A percentile compares a stretch with the other conserved stretches of the same genome.
Evolutionary conservation across 139 green algal genomes (phyloP).

Genomic region (Astrephomene gubernaculifera): DNA sequence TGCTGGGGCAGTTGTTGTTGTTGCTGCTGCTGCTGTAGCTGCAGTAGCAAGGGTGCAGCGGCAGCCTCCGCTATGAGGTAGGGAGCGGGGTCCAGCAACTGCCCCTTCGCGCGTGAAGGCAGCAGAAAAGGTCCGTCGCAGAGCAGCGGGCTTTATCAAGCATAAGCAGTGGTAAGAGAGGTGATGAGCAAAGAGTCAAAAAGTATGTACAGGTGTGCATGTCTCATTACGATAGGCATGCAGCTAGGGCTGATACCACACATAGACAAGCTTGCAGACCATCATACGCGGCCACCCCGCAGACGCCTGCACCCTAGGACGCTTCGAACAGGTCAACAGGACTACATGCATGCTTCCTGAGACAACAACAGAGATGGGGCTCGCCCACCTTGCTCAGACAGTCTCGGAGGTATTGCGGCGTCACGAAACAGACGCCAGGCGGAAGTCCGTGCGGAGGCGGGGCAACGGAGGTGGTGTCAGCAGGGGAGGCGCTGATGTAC

Average conservation of each 20-base stretch:
- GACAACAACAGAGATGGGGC: no score
- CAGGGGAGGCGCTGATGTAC: no score
- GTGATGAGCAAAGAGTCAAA: background rate
- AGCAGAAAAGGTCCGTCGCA: no score
- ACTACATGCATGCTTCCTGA: no score
- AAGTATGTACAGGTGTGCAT: background rate
- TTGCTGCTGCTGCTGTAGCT: background rate
- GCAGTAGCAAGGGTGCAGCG: background rate
- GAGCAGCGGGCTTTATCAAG: background rate
- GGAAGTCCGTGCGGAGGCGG: background rate
- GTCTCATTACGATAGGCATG: background rate
- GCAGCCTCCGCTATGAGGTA: conserved; percentile 13
- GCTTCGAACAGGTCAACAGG: background rate
- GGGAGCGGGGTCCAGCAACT: background rate
- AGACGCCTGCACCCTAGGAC: background rate
- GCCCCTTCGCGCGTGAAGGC: background rate
- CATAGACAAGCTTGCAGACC: background rate
- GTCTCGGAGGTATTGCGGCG: background rate
- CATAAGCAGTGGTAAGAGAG: no score
- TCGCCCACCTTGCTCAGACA: conserved; percentile 2
- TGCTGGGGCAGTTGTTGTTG: background rate
- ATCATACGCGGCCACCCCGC: background rate
- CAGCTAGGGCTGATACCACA: background rate
- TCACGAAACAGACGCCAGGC: conserved; percentile 34
- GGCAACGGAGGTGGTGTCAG: background rate